Percentiles rank a stretch among this genome's conserved stretches.
phyloP scores from a whole-genome alignment of 768 basidiomycete species.

The Boletus rubropictus region DNA sequence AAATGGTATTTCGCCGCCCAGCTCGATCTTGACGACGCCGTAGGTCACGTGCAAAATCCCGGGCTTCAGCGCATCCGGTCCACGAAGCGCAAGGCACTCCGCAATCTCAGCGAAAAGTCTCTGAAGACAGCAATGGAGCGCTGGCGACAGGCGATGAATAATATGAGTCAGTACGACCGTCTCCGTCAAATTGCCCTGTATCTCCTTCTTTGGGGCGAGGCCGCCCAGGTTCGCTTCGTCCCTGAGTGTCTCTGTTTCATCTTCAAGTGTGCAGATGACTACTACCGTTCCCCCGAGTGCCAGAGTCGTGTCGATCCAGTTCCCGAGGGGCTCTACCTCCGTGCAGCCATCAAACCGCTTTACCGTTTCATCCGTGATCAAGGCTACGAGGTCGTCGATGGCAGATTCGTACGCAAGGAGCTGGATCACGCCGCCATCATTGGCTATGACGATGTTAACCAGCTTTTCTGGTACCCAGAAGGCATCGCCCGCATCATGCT shows the following conservation, averaged over 20 bases:
- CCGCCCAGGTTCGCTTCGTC: constrained; percentile 92
- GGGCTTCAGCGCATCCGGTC: constrained; percentile 82
- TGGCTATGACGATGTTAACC: constrained; percentile 98
- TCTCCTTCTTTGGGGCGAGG: constrained; percentile 96
- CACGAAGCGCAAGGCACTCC: constrained; percentile 53
- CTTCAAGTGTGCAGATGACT: constrained; percentile 99
- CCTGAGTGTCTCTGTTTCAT: constrained; percentile 98
- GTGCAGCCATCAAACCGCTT: constrained; percentile 84
- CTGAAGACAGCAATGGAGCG: constrained; percentile 82
- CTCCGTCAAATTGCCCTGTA: constrained; percentile 94
- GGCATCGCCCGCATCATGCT: constrained; percentile 91
- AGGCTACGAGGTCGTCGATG: constrained; percentile 93
- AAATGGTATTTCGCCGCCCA: constrained; percentile 99
- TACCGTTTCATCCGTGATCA: constrained; percentile 97
- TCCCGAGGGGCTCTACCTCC: constrained; percentile 91
- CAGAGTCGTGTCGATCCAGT: constrained; percentile 89
- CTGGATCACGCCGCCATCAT: constrained; percentile 91
- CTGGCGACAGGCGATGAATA: constrained; percentile 98
- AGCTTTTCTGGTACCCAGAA: constrained; percentile 99
- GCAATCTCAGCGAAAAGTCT: constrained; percentile 52
- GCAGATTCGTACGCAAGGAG: constrained; percentile 91
- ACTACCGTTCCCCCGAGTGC: constrained; percentile 98
- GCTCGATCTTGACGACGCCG: constrained; percentile 95
- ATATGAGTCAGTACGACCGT: constrained; percentile 97
- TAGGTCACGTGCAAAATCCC: constrained; percentile 88